A percentile compares a stretch with the other conserved stretches of the same genome.
Evolutionary conservation across 2,329 filamentous ascomycete genomes (phyloP).

Genomic region (Hypoxylon sp.): DNA sequence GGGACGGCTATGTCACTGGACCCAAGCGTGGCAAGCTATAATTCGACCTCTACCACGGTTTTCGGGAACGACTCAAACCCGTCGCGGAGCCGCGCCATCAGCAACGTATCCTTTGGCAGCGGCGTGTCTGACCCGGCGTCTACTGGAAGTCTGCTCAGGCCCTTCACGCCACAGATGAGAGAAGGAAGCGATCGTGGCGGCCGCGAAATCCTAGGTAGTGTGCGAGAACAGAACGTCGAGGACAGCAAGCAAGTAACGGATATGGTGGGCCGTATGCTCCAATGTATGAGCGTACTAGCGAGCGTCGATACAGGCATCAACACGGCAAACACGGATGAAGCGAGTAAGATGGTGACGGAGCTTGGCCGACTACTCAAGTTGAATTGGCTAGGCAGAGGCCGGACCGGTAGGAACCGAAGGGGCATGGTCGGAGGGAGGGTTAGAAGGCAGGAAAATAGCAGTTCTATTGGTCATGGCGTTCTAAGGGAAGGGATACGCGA

Average conservation of each 20-base stretch:
- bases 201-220: conserved; percentile 54
- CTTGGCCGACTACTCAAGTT: conserved; percentile 91
- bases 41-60: conserved; percentile 83
- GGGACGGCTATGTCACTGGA: conserved; percentile 83
- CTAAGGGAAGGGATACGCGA: conserved; percentile 48
- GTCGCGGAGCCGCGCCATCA: conserved; percentile 82
- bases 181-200: conserved; percentile 45
- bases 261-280: conserved; percentile 94
- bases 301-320: conserved; percentile 68
- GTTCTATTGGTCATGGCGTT: conserved; percentile 36
- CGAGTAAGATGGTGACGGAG: conserved; percentile 84
- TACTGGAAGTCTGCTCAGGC: conserved; percentile 61
- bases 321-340: conserved; percentile 67
- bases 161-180: conserved; percentile 64
- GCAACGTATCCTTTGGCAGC: conserved; percentile 81
- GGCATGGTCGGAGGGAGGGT: conserved; percentile 85
- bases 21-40: conserved; percentile 82
- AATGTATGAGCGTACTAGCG: conserved; percentile 93
- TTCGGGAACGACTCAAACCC: conserved; percentile 74
- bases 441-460: conserved; percentile 59
- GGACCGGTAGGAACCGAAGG: conserved; percentile 89
- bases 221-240: conserved; percentile 73
- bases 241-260: conserved; percentile 88
- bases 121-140: conserved; percentile 59
- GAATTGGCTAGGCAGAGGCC: conserved; percentile 93